Evolutionary conservation across 768 basidiomycete genomes (phyloP), one percentile per base, ranked within the genome.

Genomic region (Mycena rebaudengoi): DNA sequence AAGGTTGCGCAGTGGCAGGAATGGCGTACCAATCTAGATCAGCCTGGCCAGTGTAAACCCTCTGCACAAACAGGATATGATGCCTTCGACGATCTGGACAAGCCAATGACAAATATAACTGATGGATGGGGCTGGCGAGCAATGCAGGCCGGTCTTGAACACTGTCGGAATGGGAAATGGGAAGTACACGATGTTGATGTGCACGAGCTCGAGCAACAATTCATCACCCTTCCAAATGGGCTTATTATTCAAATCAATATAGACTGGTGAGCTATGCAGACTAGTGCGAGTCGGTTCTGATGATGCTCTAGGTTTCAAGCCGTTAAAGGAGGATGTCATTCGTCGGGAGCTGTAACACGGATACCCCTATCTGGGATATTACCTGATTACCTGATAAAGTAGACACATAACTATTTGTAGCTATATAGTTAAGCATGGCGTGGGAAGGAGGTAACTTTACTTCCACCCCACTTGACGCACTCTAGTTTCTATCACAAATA

Each of bases 121-220:
- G 71, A 75, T 58, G 74, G 72, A 2, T 74, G 70, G 70, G 69
- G 65, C 0, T 75, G 74, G 74, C n/a, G n/a, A n/a, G n/a, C n/a
- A n/a, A n/a, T n/a, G n/a, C n/a, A n/a, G n/a, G n/a, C n/a, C n/a
- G n/a, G 72, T 5, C 55, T 75, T 3, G 53, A 67, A 32, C 49
- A 71, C 1, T 64, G 56, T 2, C 53, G 41, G 18, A 56, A 59
- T 7, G 68, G 71, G 2, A 8, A 10, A 11, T 72, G 66, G 64
- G 50, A 35, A 5, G 46, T 73, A 5, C 57, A 67, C 26, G 74
- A 75, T 60, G 63, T 70, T 26, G 67, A 69, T 57, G 67, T 72
- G 6, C 26, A 60, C n/a, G 60, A 70, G 14, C 16, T 66, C 4
- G 16, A 61, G 16, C 72, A 72, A 46, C 60, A 68, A 5, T 75